Percentiles rank a stretch among this genome's conserved stretches.
Conservation (phyloP, 2,329 filamentous ascomycete genomes). For the Aspergillus clavatus region DNA sequence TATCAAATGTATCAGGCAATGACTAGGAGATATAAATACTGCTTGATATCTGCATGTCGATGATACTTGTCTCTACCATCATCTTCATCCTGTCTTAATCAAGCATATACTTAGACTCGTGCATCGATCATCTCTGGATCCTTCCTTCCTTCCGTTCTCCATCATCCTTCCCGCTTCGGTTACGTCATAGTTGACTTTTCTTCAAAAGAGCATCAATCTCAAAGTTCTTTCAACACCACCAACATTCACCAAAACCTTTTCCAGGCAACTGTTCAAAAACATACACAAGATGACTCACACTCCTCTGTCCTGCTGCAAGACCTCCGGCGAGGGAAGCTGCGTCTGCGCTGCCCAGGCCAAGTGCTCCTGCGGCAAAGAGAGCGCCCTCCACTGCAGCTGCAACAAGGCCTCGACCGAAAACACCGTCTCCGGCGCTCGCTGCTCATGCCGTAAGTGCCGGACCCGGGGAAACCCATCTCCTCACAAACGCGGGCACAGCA, state of each 20-base stretch:
- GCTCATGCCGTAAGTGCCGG: slow-evolving; percentile 74
- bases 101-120: too few species aligned
- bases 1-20: neutral
- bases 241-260: slow-evolving; percentile 3
- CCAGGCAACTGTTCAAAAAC: neutral
- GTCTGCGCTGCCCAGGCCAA: slow-evolving; percentile 56
- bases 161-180: neutral
- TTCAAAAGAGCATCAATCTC: neutral
- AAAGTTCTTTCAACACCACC: neutral
- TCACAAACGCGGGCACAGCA: slow-evolving; percentile 2
- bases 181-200: slow-evolving; percentile 7
- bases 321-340: slow-evolving; percentile 49
- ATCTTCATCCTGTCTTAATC: neutral
- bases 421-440: slow-evolving; percentile 64
- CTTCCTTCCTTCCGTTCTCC: too few species aligned
- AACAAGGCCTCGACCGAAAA: slow-evolving; percentile 74
- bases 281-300: slow-evolving; percentile 43
- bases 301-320: slow-evolving; percentile 55
- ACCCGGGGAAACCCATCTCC: too few species aligned
- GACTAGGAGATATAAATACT: slow-evolving; percentile 13
- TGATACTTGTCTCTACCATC: neutral
- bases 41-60: neutral
- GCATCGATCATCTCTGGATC: too few species aligned
- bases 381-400: slow-evolving; percentile 82
- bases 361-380: slow-evolving; percentile 87